phyloP scores from a whole-genome alignment of 116 monocot genomes.

The Zostera marina region DNA sequence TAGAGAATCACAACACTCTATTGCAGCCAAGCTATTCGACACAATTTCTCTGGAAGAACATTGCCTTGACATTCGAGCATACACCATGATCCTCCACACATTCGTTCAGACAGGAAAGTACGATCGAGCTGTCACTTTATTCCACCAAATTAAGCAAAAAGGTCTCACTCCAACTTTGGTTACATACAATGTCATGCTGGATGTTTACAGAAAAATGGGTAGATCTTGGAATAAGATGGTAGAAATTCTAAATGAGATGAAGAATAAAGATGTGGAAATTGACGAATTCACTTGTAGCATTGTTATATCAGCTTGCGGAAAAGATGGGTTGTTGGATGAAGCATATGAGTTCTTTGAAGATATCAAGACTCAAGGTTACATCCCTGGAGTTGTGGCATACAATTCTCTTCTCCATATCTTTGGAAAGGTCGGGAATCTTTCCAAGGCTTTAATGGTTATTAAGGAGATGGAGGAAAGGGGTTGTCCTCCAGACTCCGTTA shows the following conservation, averaged over 20 bases:
- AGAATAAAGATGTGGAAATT: conserved; percentile 23
- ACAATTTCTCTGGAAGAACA: conserved; percentile 41
- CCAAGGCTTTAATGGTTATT: conserved; percentile 39
- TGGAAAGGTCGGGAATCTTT: conserved; percentile 64
- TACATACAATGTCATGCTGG: conserved; percentile 87
- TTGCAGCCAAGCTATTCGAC: conserved; percentile 59
- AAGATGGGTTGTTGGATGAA: conserved; percentile 64
- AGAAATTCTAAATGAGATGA: conserved; percentile 57
- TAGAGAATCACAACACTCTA: conserved; percentile 50
- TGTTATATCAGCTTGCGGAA: conserved; percentile 74
- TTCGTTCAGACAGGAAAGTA: conserved; percentile 30
- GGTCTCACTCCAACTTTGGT: conserved; percentile 60
- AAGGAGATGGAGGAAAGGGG: conserved; percentile 69
- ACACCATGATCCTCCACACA: conserved; percentile 66
- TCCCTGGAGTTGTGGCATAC: conserved; percentile 57
- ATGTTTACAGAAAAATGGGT: conserved; percentile 64
- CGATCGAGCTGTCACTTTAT: conserved; percentile 27
- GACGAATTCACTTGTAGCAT: conserved; percentile 91
- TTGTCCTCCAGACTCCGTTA: conserved; percentile 46
- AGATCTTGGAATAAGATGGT: conserved; percentile 49
- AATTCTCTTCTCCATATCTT: conserved; percentile 75
- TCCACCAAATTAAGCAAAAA: conserved; percentile 28
- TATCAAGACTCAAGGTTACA: conserved; percentile 36
- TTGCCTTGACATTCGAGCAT: conserved; percentile 57
- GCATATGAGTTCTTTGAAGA: conserved; percentile 42